These are phyloP conservation scores for Ceratobasidium sp. DNA, from an alignment of 1,284 basidiomycete species.

Conservation along the genomic window DNA sequence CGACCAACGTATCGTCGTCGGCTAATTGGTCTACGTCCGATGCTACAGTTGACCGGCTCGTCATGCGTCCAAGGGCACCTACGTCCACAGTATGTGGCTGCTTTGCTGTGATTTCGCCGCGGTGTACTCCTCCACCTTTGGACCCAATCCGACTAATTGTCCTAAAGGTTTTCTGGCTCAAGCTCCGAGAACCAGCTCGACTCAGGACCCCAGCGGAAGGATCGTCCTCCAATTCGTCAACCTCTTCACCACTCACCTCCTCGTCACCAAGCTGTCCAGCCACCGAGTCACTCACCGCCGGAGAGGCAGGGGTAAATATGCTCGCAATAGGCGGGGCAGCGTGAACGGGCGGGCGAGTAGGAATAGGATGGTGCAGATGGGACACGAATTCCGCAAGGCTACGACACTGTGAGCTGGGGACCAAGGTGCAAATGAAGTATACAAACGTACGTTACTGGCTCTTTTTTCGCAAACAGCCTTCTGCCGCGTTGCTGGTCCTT, in stretches of 20 bases:
- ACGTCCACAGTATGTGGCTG: no score
- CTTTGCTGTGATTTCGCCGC: not conserved
- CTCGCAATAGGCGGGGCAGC: constrained; percentile 5
- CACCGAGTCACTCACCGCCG: constrained; percentile 18
- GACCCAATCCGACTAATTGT: not conserved
- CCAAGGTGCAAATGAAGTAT: not conserved
- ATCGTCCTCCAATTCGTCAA: constrained; percentile 22
- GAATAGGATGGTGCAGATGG: constrained; percentile 1
- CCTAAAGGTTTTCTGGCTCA: not conserved
- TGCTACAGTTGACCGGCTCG: not conserved
- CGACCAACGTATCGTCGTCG: constrained; percentile 9
- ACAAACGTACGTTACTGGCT: not conserved
- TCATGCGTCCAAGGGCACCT: no score
- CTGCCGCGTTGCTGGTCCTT: constrained; percentile 18
- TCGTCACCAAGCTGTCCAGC: not conserved
- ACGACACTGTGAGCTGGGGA: not conserved
- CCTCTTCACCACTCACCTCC: not conserved
- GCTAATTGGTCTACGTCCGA: constrained; percentile 13
- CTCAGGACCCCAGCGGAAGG: not conserved
- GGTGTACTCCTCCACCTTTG: not conserved
- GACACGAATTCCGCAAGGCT: not conserved
- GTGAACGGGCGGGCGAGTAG: not conserved
- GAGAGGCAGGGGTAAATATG: constrained; percentile 22
- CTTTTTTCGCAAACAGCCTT: not conserved
- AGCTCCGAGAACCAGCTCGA: not conserved